Evolutionary conservation across 345 rosid genomes (phyloP), one percentile per base, ranked within the genome.

Genomic region (Gossypium turneri): DNA sequence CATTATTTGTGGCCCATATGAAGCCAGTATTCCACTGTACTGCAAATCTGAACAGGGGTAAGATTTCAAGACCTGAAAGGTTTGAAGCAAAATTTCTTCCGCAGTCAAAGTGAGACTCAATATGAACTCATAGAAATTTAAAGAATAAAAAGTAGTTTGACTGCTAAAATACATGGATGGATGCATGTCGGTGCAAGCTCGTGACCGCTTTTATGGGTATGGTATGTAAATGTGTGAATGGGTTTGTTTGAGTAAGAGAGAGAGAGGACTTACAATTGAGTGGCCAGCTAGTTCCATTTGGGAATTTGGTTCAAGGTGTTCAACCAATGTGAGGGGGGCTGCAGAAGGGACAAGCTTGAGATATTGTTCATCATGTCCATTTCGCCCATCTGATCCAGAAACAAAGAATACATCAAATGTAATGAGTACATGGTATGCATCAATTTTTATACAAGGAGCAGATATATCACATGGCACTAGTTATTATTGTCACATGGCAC

Each of bases 241-340:
- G 20, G 52, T 24, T 45, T 24, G 53, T 20, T 27, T 27, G 12
- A n/a, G 55, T 34, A 34, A 24, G 19, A 15, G 73, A 43, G 78
- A 75, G 70, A 71, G 69, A 76, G 27, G 24, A 48, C 85, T 76
- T 79, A 89, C 93, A 78, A 89, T 83, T 38, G 93, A 87, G 83
- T 86, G 93, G 64, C 93, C 91, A n/a, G 85, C 90, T 58, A 86
- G 86, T 82, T 87, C 91, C 87, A 81, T 82, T 48, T 85, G 86
- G 45, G 88, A 82, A 80, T 81, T 83, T 12, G 79, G 79, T 67
- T 82, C 89, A 72, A 75, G 72, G 67, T 79, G 82, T 75, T 79
- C 85, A 13, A 63, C 81, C 74, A 77, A 74, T 4, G 79, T 13
- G 51, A 78, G 67, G 44, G 84, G 52, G 47, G 67, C 48, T 72